Conservation (phyloP, 2,329 filamentous ascomycete species). For the Penicillium sp. region DNA sequence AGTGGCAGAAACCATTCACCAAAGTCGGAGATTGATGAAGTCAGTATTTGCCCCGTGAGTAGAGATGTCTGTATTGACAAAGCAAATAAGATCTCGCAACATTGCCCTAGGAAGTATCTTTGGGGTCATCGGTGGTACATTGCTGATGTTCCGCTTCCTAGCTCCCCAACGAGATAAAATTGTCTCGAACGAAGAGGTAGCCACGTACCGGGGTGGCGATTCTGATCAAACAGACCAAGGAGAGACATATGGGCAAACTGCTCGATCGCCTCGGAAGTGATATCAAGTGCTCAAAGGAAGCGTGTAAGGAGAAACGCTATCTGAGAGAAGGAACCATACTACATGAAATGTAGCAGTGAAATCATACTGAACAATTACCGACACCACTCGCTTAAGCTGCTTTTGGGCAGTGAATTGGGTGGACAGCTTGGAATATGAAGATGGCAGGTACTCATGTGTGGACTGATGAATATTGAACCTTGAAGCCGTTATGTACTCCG, state of each 20-base stretch:
- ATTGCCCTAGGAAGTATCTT: conserved; percentile 22
- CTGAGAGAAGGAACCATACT: background rate
- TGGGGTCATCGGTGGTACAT: conserved; percentile 20
- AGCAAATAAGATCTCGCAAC: conserved; percentile 16
- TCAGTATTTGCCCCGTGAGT: background rate
- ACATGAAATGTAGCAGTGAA: background rate
- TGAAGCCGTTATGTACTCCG: background rate
- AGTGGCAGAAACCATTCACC: background rate
- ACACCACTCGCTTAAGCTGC: background rate
- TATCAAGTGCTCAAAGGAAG: background rate
- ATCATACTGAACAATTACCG: background rate
- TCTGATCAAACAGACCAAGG: conserved; percentile 10
- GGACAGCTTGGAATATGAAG: background rate
- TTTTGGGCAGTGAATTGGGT: background rate
- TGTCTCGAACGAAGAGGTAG: conserved; percentile 18
- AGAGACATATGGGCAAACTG: conserved; percentile 5
- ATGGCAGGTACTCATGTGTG: background rate
- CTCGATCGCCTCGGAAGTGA: conserved; percentile 6
- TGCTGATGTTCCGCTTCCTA: conserved; percentile 20
- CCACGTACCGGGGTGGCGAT: conserved; percentile 13
- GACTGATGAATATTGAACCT: background rate
- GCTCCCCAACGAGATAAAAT: conserved; percentile 12
- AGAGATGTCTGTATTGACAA: background rate
- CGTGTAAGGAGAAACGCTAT: background rate
- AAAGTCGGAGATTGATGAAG: background rate